Conservation (phyloP, 306 rosid species). For the Rosa multiflora region DNA sequence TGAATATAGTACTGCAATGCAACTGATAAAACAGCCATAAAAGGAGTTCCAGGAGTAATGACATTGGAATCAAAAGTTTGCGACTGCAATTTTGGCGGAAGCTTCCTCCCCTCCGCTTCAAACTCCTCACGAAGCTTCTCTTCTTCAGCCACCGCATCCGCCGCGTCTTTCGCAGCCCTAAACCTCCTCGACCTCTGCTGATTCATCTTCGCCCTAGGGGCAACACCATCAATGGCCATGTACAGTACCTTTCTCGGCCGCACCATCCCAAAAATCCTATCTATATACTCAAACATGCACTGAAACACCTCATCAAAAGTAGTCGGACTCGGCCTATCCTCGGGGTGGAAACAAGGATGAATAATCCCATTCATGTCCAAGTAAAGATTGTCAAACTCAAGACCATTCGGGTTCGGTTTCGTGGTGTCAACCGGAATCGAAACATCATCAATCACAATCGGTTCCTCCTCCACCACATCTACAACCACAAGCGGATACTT, state of each 20-base stretch:
- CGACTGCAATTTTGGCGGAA: conserved; percentile 73
- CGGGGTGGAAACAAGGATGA: conserved; percentile 98
- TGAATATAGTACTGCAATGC: conserved; percentile 94
- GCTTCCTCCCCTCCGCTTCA: conserved; percentile 92
- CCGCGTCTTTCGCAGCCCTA: conserved; percentile 90
- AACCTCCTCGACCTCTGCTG: conserved; percentile 92
- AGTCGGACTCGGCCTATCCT: conserved; percentile 92
- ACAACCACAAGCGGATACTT: conserved; percentile 77
- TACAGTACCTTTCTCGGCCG: conserved; percentile 88
- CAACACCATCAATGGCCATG: conserved; percentile 99
- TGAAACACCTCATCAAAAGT: conserved; percentile 81
- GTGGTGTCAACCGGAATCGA: conserved; percentile 80
- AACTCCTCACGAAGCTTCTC: conserved; percentile 78
- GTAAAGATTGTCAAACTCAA: conserved; percentile 81
- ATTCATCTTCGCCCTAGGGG: conserved; percentile 98
- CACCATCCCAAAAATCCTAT: conserved; percentile 82
- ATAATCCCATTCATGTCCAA: conserved; percentile 97
- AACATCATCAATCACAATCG: conserved; percentile 69
- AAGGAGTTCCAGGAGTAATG: conserved; percentile 94
- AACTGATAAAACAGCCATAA: conserved; percentile 84
- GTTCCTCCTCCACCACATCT: conserved; percentile 81
- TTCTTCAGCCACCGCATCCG: conserved; percentile 87
- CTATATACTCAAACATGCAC: conserved; percentile 94
- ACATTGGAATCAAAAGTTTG: conserved; percentile 85
- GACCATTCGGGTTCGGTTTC: conserved; percentile 69